A percentile compares a stretch with the other conserved stretches of the same genome.
Conservation (phyloP, 2,329 filamentous ascomycete species). For the Albifimbria verrucaria region DNA sequence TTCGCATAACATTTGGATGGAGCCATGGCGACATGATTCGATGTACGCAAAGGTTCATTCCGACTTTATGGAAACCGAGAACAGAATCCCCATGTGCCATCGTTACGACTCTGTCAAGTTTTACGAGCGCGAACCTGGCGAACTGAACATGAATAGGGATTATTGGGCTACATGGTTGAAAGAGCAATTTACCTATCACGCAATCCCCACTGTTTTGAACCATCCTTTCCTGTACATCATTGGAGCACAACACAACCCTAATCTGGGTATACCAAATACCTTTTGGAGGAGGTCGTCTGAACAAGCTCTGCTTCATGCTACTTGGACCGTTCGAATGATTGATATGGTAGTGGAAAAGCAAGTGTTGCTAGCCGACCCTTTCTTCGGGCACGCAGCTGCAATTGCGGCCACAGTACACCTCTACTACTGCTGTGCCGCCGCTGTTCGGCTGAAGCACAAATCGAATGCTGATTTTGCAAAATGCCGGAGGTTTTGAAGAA, state of each 20-base stretch:
- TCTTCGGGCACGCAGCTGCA: constrained; percentile 48
- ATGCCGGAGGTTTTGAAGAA: constrained; percentile 46
- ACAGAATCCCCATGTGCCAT: constrained; percentile 45
- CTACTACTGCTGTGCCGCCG: constrained; percentile 50
- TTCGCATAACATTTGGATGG: constrained; percentile 41
- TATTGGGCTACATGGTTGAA: constrained; percentile 53
- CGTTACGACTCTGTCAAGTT: constrained; percentile 52
- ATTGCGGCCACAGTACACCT: constrained; percentile 52
- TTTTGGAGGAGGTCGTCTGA: constrained; percentile 53
- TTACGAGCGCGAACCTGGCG: constrained; percentile 44
- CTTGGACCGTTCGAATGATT: constrained; percentile 52
- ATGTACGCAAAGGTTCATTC: constrained; percentile 48
- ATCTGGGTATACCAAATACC: constrained; percentile 49
- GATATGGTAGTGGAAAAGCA: constrained; percentile 51
- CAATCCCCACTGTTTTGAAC: constrained; percentile 47
- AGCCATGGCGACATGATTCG: constrained; percentile 50
- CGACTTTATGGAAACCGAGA: constrained; percentile 49
- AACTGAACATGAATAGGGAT: constrained; percentile 39
- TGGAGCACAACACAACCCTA: constrained; percentile 48
- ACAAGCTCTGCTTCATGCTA: constrained; percentile 47
- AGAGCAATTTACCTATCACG: constrained; percentile 51
- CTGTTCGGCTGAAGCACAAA: constrained; percentile 45
- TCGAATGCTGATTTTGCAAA: constrained; percentile 50
- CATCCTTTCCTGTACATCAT: constrained; percentile 53
- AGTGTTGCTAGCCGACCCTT: constrained; percentile 45